Evolutionary conservation across 2,329 filamentous ascomycete genomes (phyloP).

Genomic region (Chalara sp.): DNA sequence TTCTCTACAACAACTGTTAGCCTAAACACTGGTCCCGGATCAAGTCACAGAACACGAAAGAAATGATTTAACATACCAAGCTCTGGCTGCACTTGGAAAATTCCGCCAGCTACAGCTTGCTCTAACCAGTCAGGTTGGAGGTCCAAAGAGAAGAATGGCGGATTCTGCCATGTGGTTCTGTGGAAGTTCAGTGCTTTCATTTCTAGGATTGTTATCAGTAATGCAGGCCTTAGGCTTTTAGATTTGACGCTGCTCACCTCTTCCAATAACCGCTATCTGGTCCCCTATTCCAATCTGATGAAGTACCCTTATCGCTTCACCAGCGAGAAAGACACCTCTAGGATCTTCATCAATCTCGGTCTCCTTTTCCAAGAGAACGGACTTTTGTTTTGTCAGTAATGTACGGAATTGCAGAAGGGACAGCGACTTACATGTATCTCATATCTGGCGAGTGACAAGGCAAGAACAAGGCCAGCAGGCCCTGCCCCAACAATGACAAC

Average conservation of each 20-base stretch:
- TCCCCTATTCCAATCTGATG: constrained; percentile 8
- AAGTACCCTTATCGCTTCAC: constrained; percentile 7
- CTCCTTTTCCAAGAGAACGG: constrained; percentile 7
- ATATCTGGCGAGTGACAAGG: not conserved
- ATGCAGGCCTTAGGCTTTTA: no score
- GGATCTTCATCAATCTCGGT: constrained; percentile 6
- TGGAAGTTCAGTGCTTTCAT: constrained; percentile 4
- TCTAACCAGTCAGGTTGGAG: not conserved
- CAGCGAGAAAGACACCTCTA: constrained; percentile 3
- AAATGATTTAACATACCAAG: not conserved
- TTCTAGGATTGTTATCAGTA: not conserved
- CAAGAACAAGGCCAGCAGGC: constrained; percentile 2
- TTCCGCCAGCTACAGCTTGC: constrained; percentile 2
- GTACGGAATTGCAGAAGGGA: not conserved
- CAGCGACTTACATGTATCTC: not conserved
- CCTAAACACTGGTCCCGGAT: not conserved
- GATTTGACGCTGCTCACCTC: not conserved
- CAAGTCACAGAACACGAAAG: not conserved
- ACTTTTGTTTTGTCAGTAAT: not conserved
- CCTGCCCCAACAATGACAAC: not conserved
- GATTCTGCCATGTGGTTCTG: not conserved
- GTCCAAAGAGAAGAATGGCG: constrained; percentile 1
- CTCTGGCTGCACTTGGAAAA: constrained; percentile 5
- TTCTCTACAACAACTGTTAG: not conserved
- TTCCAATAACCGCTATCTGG: not conserved